These are phyloP conservation scores for Myriosclerotinia curreyana DNA, from an alignment of 2,329 filamentous ascomycete genomes.

Conservation along the genomic window DNA sequence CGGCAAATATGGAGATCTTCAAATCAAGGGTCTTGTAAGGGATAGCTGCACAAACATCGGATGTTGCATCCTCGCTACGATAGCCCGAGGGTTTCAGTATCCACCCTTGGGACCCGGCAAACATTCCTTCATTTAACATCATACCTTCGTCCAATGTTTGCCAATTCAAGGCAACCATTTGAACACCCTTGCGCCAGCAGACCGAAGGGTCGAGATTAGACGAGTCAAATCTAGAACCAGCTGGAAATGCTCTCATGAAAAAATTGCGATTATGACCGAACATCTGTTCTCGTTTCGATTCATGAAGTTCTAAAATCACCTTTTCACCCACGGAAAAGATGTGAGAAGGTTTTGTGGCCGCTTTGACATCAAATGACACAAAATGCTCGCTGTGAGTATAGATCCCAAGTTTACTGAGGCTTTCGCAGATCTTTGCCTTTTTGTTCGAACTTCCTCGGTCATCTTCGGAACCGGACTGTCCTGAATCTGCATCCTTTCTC, in stretches of 20 bases:
- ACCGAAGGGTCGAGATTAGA: constrained; percentile 82
- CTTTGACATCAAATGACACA: constrained; percentile 64
- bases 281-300: constrained; percentile 53
- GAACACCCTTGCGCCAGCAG: constrained; percentile 86
- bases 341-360: constrained; percentile 56
- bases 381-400: constrained; percentile 88
- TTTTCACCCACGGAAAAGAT: constrained; percentile 67
- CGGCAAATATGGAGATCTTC: constrained; percentile 70
- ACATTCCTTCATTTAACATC: constrained; percentile 96
- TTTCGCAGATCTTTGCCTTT: constrained; percentile 60
- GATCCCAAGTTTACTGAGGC: constrained; percentile 71
- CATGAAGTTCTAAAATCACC: constrained; percentile 60
- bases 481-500: constrained; percentile 32
- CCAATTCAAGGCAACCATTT: constrained; percentile 93
- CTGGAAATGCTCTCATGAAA: constrained; percentile 86
- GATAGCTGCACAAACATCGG: constrained; percentile 36
- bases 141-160: constrained; percentile 87
- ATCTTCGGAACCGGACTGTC: constrained; percentile 37
- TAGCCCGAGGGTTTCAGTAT: constrained; percentile 79
- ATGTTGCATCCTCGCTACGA: constrained; percentile 43
- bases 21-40: constrained; percentile 59
- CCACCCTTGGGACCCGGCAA: constrained; percentile 77
- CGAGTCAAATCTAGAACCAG: constrained; percentile 74
- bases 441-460: constrained; percentile 36
- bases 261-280: constrained; percentile 80